These are phyloP conservation scores for Fistulifera pelliculosa DNA, from an alignment of 108 stramenopile species.

Conservation along the genomic window DNA sequence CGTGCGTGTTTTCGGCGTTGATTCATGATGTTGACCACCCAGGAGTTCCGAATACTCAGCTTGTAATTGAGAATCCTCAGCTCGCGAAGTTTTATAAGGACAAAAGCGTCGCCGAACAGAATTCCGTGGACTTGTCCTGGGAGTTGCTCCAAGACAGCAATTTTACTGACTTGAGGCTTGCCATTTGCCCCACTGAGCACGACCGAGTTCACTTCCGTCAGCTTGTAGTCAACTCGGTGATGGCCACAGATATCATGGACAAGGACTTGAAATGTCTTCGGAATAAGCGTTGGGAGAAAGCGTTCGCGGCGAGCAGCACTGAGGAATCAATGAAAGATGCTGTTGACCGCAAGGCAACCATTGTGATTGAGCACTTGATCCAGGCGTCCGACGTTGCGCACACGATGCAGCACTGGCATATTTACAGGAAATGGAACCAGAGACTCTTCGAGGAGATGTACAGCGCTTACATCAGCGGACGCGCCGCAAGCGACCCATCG, in stretches of 20 bases:
- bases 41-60: constrained; percentile 18
- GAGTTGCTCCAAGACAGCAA: constrained; percentile 24
- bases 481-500: background rate
- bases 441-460: constrained; percentile 5
- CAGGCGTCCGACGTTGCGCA: constrained; percentile 34
- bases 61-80: background rate
- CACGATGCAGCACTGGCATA: constrained; percentile 36
- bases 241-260: constrained; percentile 32
- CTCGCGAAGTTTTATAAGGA: background rate
- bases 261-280: constrained; percentile 17
- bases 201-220: constrained; percentile 43
- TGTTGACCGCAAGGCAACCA: constrained; percentile 26
- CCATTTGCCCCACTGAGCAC: constrained; percentile 18
- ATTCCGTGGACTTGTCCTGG: constrained; percentile 20
- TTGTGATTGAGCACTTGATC: constrained; percentile 36
- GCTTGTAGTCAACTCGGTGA: constrained; percentile 41
- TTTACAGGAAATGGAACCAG: constrained; percentile 17
- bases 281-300: constrained; percentile 28
- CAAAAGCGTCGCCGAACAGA: constrained; percentile 2
- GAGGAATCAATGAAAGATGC: constrained; percentile 6
- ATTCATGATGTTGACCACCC: constrained; percentile 38
- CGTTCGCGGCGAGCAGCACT: constrained; percentile 10
- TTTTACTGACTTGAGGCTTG: constrained; percentile 21
- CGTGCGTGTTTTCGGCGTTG: constrained; percentile 27
- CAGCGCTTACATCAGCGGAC: background rate